Evolutionary conservation across 805 yeast species (phyloP), one percentile per base, ranked within the genome.

Genomic region (Pichia cabralensis): DNA sequence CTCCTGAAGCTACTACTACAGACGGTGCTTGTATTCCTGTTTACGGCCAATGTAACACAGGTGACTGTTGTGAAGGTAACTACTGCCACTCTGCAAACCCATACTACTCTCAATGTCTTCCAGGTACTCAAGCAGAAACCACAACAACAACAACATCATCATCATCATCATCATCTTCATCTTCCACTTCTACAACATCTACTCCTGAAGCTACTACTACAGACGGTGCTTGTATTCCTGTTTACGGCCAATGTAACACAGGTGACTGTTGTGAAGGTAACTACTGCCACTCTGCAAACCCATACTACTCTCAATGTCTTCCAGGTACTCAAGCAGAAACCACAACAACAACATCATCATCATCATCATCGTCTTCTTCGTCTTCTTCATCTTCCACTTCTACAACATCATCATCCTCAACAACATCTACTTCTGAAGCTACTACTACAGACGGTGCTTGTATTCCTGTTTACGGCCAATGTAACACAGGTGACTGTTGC

Each of bases 401-500:
- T 6, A 12, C 26, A 30, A 10, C 26, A 15, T 7, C 33, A 30
- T 9, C 32, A 15, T 30, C 32, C 9, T 10, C 26, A 22, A 8
- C 32, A 15, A 8, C 32, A 21, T 10, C 32, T 14, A 7, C 26
- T 10, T 14, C 32, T 22, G 18, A 32, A 22, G 28, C 36, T 10
- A 22, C 32, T 3, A 17, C 20, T 8, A 14, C 33, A 6, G 5
- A 10, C 11, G 11, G n/a, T 22, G 5, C 6, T 9, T 22, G n/a
- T n/a, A n/a, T n/a, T n/a, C n/a, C n/a, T n/a, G n/a, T n/a, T n/a
- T n/a, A n/a, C n/a, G n/a, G n/a, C n/a, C n/a, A n/a, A n/a, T n/a
- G n/a, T n/a, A n/a, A n/a, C n/a, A n/a, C n/a, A n/a, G n/a, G n/a
- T n/a, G n/a, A n/a, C n/a, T n/a, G n/a, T n/a, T n/a, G n/a, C n/a